Percentiles rank a stretch among this genome's conserved stretches.
Conservation (phyloP, 2,329 filamentous ascomycete species). For the Cytospora chrysosperma region DNA sequence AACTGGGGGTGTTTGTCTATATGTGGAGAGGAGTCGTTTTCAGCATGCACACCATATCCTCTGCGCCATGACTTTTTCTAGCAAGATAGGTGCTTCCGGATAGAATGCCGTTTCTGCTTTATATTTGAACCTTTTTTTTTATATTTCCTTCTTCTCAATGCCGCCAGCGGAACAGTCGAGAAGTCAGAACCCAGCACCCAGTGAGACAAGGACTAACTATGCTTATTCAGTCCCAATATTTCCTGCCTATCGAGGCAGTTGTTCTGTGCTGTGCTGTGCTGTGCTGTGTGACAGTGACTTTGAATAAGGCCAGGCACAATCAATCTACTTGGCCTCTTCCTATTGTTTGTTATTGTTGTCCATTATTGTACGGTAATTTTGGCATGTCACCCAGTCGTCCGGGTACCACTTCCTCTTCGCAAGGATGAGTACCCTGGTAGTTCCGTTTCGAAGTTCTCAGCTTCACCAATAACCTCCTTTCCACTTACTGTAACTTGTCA, state of each 20-base stretch:
- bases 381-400: not conserved
- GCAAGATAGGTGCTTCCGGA: not conserved
- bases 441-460: not conserved
- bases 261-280: not conserved
- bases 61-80: not conserved
- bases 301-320: not conserved
- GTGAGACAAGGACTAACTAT: not conserved
- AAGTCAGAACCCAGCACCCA: not conserved
- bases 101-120: conserved; percentile 3
- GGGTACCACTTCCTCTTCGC: not conserved
- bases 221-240: not conserved
- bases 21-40: not conserved
- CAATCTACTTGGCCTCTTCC: not conserved
- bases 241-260: not conserved
- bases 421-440: not conserved
- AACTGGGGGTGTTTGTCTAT: conserved; percentile 3
- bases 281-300: no score
- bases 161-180: not conserved
- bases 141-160: no score
- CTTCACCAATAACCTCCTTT: not conserved
- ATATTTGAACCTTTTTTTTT: not conserved
- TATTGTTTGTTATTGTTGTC: not conserved
- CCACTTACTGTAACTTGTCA: not conserved
- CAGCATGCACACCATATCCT: not conserved
- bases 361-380: not conserved